These are phyloP conservation scores for Ploettnerulaceae sp. DNA, from an alignment of 2,329 filamentous ascomycete species.

Conservation along the genomic window DNA sequence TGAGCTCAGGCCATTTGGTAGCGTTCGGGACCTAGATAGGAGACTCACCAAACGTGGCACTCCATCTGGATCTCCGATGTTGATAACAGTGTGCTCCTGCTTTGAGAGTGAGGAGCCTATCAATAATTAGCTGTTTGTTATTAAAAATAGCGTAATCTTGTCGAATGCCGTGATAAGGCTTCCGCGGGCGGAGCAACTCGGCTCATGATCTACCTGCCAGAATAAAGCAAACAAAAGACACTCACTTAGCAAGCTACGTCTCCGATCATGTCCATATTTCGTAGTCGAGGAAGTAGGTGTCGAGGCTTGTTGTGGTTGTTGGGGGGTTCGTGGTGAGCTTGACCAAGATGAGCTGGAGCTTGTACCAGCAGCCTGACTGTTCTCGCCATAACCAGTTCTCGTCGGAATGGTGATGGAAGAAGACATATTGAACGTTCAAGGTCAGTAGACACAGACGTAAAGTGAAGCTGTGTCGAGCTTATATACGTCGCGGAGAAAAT, in stretches of 20 bases:
- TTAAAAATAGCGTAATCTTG: not conserved
- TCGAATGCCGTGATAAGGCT: conserved; percentile 5
- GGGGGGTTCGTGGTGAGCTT: conserved; percentile 48
- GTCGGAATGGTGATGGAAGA: conserved; percentile 66
- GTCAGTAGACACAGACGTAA: conserved; percentile 4
- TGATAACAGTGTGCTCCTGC: conserved; percentile 74
- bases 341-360: conserved; percentile 51
- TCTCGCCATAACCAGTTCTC: conserved; percentile 37
- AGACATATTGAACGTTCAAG: conserved; percentile 51
- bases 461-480: not conserved
- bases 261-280: conserved; percentile 48
- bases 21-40: not conserved
- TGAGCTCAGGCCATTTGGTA: conserved; percentile 9
- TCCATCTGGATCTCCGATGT: conserved; percentile 70
- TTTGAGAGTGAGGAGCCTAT: conserved; percentile 66
- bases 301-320: conserved; percentile 40
- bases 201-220: not conserved
- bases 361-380: conserved; percentile 38
- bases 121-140: conserved; percentile 30
- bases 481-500: conserved; percentile 4
- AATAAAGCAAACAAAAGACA: conserved; percentile 21
- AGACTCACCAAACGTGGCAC: conserved; percentile 62
- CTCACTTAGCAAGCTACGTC: conserved; percentile 59
- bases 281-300: conserved; percentile 34
- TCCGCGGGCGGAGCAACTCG: conserved; percentile 2